phyloP scores from a whole-genome alignment of 257 asterid genomes.

The Primulina huaijiensis region DNA sequence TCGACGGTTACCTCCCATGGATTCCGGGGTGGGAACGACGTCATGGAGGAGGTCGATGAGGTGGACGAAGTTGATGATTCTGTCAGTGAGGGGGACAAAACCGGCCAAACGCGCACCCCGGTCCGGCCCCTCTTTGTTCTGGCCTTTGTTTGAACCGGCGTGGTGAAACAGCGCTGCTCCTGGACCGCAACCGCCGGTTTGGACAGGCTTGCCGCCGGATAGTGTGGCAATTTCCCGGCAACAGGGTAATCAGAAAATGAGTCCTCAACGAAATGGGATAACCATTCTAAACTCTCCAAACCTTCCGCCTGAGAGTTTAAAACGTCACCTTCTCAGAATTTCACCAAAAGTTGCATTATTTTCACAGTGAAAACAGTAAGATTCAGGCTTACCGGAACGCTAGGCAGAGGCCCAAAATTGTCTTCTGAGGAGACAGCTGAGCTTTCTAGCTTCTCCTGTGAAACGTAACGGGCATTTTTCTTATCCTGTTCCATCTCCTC shows the following conservation, averaged over 20 bases:
- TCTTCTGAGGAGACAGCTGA: too few species aligned
- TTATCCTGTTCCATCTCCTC: too few species aligned
- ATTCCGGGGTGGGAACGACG: constrained; percentile 40
- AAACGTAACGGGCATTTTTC: too few species aligned
- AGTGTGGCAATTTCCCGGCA: constrained; percentile 24
- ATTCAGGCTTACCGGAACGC: too few species aligned
- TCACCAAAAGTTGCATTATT: too few species aligned
- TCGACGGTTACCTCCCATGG: too few species aligned
- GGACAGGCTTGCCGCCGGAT: constrained; percentile 23
- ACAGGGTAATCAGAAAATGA: constrained; percentile 56
- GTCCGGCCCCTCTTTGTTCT: constrained; percentile 67
- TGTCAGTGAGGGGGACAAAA: constrained; percentile 43
- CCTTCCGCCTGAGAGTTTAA: constrained; percentile 54
- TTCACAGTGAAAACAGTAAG: too few species aligned
- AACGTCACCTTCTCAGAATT: too few species aligned
- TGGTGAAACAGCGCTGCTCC: constrained; percentile 32
- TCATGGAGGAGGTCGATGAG: constrained; percentile 53
- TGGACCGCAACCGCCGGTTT: constrained; percentile 19
- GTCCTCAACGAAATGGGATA: constrained; percentile 86
- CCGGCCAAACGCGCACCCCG: constrained; percentile 61
- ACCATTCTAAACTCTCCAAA: constrained; percentile 85
- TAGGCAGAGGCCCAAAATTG: too few species aligned
- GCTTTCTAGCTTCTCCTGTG: too few species aligned
- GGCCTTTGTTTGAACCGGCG: constrained; percentile 79
- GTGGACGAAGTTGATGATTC: constrained; percentile 54